These are phyloP conservation scores for Boletus patriciae DNA, from an alignment of 768 basidiomycete genomes.

Conservation along the genomic window DNA sequence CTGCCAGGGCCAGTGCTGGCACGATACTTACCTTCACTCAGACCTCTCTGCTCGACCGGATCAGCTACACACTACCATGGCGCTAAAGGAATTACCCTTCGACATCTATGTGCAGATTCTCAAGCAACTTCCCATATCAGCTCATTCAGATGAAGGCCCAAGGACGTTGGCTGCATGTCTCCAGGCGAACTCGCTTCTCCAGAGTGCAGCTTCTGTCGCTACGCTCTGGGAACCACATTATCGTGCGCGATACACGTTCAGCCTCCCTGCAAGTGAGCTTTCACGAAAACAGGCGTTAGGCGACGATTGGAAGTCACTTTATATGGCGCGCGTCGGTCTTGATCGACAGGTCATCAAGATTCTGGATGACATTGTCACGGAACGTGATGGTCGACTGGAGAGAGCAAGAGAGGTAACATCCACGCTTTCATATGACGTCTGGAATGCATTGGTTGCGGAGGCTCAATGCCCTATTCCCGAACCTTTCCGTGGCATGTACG, in stretches of 20 bases:
- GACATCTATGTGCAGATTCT: slow-evolving; percentile 42
- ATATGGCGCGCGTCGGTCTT: slow-evolving; percentile 43
- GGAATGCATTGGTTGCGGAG: slow-evolving; percentile 51
- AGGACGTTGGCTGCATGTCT: slow-evolving; percentile 44
- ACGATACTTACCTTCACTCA: not conserved
- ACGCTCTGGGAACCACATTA: slow-evolving; percentile 57
- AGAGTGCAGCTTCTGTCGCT: slow-evolving; percentile 43
- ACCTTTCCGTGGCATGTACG: slow-evolving; percentile 23
- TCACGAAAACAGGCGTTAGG: slow-evolving; percentile 29
- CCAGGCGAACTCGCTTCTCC: slow-evolving; percentile 38
- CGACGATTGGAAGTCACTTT: slow-evolving; percentile 49
- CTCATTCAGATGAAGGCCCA: slow-evolving; percentile 23
- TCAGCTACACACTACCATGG: slow-evolving; percentile 14
- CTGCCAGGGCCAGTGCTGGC: not conserved
- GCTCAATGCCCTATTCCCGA: slow-evolving; percentile 36
- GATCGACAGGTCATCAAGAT: slow-evolving; percentile 44
- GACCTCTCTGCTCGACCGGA: not conserved
- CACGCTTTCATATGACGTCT: slow-evolving; percentile 52
- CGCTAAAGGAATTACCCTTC: slow-evolving; percentile 28
- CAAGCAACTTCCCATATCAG: slow-evolving; percentile 31
- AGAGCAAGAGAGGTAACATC: slow-evolving; percentile 40
- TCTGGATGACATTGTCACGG: slow-evolving; percentile 42
- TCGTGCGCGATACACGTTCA: slow-evolving; percentile 46
- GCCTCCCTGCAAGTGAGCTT: slow-evolving; percentile 38
- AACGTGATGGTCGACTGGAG: slow-evolving; percentile 39